These are phyloP conservation scores for Arachnopeziza araneosa DNA, from an alignment of 2,329 filamentous ascomycete genomes.

Conservation along the genomic window DNA sequence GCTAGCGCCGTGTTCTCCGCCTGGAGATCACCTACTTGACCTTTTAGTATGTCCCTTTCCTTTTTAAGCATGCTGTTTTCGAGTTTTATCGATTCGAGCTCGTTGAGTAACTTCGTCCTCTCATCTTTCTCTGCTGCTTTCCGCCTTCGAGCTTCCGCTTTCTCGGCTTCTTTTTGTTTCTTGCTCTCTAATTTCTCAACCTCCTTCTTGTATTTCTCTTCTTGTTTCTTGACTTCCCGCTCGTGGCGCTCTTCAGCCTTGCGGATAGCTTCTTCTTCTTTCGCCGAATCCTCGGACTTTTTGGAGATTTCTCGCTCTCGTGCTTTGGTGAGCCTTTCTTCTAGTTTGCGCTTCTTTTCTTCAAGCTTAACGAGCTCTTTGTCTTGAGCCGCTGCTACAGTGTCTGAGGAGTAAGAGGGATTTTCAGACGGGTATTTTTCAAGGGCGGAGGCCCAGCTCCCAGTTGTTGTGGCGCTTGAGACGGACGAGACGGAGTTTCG, in stretches of 20 bases:
- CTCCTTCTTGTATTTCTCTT: constrained; percentile 61
- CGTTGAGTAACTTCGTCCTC: constrained; percentile 41
- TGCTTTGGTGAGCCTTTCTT: constrained; percentile 55
- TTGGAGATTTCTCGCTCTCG: constrained; percentile 43
- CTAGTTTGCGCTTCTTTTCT: constrained; percentile 53
- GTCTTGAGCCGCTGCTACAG: constrained; percentile 37
- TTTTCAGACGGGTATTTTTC: constrained; percentile 22
- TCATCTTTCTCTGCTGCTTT: constrained; percentile 52
- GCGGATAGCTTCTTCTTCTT: constrained; percentile 45
- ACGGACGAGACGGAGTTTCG: constrained; percentile 24
- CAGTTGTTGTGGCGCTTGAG: constrained; percentile 41
- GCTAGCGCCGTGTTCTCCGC: constrained; percentile 54
- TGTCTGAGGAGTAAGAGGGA: constrained; percentile 27
- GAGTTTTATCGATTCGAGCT: constrained; percentile 46
- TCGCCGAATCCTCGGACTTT: constrained; percentile 40
- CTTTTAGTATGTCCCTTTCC: constrained; percentile 49
- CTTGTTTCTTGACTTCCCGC: constrained; percentile 57
- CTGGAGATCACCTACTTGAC: constrained; percentile 52
- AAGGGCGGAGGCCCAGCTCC: constrained; percentile 44
- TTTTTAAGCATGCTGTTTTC: constrained; percentile 52
- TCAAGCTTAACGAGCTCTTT: constrained; percentile 62
- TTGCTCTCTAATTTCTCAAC: constrained; percentile 59
- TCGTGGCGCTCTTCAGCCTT: constrained; percentile 61
- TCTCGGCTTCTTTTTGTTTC: constrained; percentile 55
- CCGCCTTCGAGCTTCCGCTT: constrained; percentile 45